Evolutionary conservation across 140 eudicot species (phyloP).

Genomic region (Oenanthe javanica): DNA sequence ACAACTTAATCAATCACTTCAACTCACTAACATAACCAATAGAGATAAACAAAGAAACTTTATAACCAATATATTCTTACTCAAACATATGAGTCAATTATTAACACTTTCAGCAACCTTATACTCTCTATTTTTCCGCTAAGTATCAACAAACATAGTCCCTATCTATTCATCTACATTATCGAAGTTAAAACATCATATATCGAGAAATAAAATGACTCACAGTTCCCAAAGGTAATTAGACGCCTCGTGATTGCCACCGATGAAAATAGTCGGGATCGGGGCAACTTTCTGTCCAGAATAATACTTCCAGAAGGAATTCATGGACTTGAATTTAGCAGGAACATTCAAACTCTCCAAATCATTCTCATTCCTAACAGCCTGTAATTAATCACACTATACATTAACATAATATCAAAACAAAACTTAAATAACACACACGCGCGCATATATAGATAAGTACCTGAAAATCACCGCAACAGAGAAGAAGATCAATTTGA

Average conservation of each 20-base stretch:
- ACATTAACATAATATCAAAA: neutral
- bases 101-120: neutral
- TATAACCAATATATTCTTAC: neutral
- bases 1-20: no score
- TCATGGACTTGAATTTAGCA: conserved; percentile 62
- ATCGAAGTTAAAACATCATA: neutral
- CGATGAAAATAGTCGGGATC: conserved; percentile 77
- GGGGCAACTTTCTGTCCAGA: conserved; percentile 92
- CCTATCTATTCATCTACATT: neutral
- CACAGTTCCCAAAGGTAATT: conserved; percentile 96
- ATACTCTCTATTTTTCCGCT: neutral
- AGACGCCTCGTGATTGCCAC: conserved; percentile 98
- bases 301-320: conserved; percentile 86
- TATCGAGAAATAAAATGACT: conserved; percentile 17
- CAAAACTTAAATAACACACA: neutral
- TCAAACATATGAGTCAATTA: neutral
- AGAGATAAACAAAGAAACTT: neutral
- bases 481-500: conserved; percentile 71
- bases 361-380: conserved; percentile 86
- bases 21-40: no score
- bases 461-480: conserved; percentile 98
- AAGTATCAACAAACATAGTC: neutral
- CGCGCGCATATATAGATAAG: neutral
- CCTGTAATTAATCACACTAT: conserved; percentile 25
- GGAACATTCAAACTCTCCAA: conserved; percentile 71